A percentile compares a stretch with the other conserved stretches of the same genome.
Evolutionary conservation across 805 yeast species (phyloP).

Genomic region (Candida wancherniae): DNA sequence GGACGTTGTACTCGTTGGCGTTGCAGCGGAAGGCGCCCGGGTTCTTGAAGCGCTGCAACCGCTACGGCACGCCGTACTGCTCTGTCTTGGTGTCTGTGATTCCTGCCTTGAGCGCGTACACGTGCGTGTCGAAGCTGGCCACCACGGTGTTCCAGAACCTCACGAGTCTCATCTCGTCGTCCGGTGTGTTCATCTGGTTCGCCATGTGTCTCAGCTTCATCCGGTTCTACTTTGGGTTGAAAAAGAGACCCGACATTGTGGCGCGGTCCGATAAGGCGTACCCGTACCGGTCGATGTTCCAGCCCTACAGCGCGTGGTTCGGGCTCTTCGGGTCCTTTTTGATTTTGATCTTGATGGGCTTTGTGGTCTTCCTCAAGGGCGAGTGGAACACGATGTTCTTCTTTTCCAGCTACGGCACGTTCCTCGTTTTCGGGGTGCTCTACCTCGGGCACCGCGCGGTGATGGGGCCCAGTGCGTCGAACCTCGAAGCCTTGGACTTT

Average conservation of each 20-base stretch:
- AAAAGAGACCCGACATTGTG: conserved; percentile 58
- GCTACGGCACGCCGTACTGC: conserved; percentile 66
- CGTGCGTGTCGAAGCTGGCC: conserved; percentile 55
- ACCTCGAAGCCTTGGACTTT: conserved; percentile 70
- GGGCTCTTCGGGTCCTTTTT: conserved; percentile 53
- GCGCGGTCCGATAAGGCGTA: conserved; percentile 57
- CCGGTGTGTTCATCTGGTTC: conserved; percentile 77
- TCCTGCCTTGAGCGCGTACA: conserved; percentile 56
- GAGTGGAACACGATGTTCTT: conserved; percentile 60
- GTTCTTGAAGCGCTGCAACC: conserved; percentile 54
- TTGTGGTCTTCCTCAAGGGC: conserved; percentile 51
- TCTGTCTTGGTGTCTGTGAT: conserved; percentile 61
- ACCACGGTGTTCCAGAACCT: conserved; percentile 62
- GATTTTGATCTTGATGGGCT: conserved; percentile 56
- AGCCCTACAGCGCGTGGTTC: conserved; percentile 62
- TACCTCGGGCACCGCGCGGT: conserved; percentile 53
- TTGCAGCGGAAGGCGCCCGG: conserved; percentile 57
- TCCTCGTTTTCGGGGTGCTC: conserved; percentile 47
- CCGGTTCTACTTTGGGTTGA: conserved; percentile 60
- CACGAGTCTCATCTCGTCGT: conserved; percentile 63
- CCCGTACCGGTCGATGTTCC: conserved; percentile 67
- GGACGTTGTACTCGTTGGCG: conserved; percentile 40
- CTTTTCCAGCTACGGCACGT: conserved; percentile 61
- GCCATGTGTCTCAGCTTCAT: conserved; percentile 64
- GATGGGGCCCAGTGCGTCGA: conserved; percentile 59